Evolutionary conservation across 1,284 basidiomycete genomes (phyloP).

Genomic region (Mycena sp.): DNA sequence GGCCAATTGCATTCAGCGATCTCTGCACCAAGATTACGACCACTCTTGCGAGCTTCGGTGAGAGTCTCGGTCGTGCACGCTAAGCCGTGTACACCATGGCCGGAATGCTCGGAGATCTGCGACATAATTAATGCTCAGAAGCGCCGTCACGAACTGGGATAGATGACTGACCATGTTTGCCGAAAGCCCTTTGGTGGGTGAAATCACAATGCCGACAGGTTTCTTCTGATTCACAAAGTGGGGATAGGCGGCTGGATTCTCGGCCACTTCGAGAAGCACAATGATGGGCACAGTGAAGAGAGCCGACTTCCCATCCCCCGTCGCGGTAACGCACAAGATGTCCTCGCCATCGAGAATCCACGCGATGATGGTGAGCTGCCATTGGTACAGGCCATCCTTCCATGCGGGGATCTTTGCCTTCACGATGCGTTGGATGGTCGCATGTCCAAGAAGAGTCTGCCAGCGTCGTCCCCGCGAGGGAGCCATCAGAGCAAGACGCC

Average conservation of each 20-base stretch:
- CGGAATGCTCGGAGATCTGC: background rate
- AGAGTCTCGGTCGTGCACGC: conserved; percentile 9
- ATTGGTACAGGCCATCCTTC: background rate
- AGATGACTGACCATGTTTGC: conserved; percentile 1
- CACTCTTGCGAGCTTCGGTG: conserved; percentile 2
- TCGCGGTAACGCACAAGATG: conserved; percentile 12
- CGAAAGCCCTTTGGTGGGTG: conserved; percentile 5
- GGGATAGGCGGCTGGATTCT: conserved; percentile 1
- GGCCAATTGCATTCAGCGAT: conserved; percentile 2
- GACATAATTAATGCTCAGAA: background rate
- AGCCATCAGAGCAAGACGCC: no score
- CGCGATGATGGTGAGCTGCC: conserved; percentile 10
- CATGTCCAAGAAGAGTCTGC: background rate
- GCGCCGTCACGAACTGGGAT: background rate
- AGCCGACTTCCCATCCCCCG: conserved; percentile 4
- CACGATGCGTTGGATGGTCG: background rate
- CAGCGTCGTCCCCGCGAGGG: background rate
- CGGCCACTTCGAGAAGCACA: conserved; percentile 1
- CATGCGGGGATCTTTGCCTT: background rate
- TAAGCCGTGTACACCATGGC: background rate
- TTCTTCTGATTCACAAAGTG: background rate
- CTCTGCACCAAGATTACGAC: background rate
- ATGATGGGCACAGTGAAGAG: conserved; percentile 8
- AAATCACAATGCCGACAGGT: conserved; percentile 12
- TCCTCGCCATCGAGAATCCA: conserved; percentile 20